Evolutionary conservation across 1,139 yeast genomes (phyloP), one percentile per base, ranked within the genome.

Genomic region (Entelexis sorbosivorans): DNA sequence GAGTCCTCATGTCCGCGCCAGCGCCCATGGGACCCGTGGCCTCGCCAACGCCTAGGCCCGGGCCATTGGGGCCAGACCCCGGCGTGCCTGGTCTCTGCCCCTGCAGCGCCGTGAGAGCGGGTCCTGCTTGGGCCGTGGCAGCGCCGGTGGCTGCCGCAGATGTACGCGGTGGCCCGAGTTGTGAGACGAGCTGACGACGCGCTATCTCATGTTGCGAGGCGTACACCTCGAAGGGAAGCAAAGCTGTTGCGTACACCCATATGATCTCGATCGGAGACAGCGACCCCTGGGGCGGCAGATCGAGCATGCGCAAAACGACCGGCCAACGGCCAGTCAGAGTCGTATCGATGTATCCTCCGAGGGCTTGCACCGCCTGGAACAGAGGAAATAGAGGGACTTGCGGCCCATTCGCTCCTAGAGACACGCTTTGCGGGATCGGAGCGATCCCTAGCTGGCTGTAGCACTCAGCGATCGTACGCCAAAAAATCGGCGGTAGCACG

Each of bases 301-400:
- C 49, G 9, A 54, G 31, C 34, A 38, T 19, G 11, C 48, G 49
- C 36, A 35, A 29, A 13, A 55, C 40, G 1, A 36, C 33, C 3
- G 48, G 28, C 58, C 58, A 56, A 7, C 46, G 38, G 29, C 47
- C 51, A 13, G 43, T 16, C 13, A 50, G 34, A 5, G 58, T 39
- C 5, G 48, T 49, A 17, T 34, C 40, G 11, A 56, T 17, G 43
- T 38, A 52, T 13, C 58, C 58, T 2, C 58, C 58, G 3, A 47
- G 13, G 2, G 26, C 24, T 43, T 56, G 58, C 8, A 56, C 59
- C 24, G 29, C 36, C 26, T 54, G 59, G 48, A 56, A 56, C n/a
- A 56, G 47, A 16, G 38, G 22, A 29, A 56, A 11, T n/a, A 56
- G n/a, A 16, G 59, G 47, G 13, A 56, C 22, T 14, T 47, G 39